These are phyloP conservation scores for Kregervanrija delftensis DNA, from an alignment of 805 yeast species.

Conservation along the genomic window DNA sequence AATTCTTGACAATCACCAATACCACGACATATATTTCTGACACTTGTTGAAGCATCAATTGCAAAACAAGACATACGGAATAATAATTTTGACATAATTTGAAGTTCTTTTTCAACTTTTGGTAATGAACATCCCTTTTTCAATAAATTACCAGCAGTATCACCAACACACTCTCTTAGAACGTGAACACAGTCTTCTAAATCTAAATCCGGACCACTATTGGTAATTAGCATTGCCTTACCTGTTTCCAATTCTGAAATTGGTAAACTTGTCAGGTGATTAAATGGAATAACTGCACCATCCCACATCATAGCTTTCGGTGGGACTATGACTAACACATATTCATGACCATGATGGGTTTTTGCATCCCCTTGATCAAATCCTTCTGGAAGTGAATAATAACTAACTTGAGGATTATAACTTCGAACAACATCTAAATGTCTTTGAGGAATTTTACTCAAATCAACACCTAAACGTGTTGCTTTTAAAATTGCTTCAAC, in stretches of 20 bases:
- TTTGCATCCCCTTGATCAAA: conserved; percentile 14
- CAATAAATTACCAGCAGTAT: conserved; percentile 42
- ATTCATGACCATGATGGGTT: conserved; percentile 33
- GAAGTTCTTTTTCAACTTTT: conserved; percentile 66
- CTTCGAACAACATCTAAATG: conserved; percentile 26
- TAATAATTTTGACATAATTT: conserved; percentile 56
- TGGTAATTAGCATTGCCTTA: conserved; percentile 58
- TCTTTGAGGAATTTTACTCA: conserved; percentile 27
- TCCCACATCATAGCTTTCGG: conserved; percentile 88
- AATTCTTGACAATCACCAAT: conserved; percentile 67
- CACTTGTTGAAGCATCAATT: conserved; percentile 50
- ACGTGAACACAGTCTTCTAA: conserved; percentile 49
- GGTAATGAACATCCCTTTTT: conserved; percentile 67
- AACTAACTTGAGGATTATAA: conserved; percentile 19
- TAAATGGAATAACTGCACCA: conserved; percentile 59
- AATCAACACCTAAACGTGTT: conserved; percentile 46
- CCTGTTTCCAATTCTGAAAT: conserved; percentile 60
- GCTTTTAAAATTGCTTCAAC: conserved; percentile 39
- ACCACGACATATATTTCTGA: conserved; percentile 47
- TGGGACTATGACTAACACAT: conserved; percentile 68
- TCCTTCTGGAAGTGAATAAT: conserved; percentile 1
- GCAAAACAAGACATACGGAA: conserved; percentile 62
- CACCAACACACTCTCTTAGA: conserved; percentile 53
- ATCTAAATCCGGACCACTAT: conserved; percentile 53
- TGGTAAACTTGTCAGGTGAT: conserved; percentile 37